Percentiles rank a stretch among this genome's conserved stretches.
Conservation (phyloP, 1,284 basidiomycete species). For the Ustilago esculenta region DNA sequence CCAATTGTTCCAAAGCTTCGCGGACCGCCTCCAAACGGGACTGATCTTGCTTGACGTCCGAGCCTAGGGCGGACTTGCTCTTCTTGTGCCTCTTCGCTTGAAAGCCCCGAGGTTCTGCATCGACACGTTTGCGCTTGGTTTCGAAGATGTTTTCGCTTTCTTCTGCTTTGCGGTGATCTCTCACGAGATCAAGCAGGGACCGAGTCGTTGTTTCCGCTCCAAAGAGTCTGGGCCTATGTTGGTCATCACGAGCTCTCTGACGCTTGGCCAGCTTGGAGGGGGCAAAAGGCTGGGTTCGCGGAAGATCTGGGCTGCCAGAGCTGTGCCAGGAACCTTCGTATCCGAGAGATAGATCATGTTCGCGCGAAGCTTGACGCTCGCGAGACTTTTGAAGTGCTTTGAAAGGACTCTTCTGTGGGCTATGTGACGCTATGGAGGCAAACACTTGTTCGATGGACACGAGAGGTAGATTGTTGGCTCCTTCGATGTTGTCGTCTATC, state of each 20-base stretch:
- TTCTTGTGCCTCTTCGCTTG: conserved; percentile 5
- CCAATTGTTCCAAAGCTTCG: not conserved
- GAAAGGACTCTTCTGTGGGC: conserved; percentile 30
- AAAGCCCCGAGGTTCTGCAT: not conserved
- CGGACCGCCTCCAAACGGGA: too few species aligned
- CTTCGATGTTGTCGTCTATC: not conserved
- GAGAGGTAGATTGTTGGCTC: conserved; percentile 6
- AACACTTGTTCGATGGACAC: conserved; percentile 28
- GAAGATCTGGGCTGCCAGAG: conserved; percentile 8
- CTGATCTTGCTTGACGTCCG: not conserved
- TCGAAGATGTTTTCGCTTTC: not conserved
- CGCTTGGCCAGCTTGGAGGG: conserved; percentile 38
- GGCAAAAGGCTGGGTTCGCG: conserved; percentile 24
- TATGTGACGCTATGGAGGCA: conserved; percentile 12
- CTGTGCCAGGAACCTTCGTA: not conserved
- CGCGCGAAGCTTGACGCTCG: conserved; percentile 9
- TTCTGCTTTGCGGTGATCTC: not conserved
- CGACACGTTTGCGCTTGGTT: conserved; percentile 23
- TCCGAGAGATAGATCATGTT: not conserved
- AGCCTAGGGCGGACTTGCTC: too few species aligned
- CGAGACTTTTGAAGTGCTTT: conserved; percentile 30
- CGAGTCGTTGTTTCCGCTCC: conserved; percentile 23
- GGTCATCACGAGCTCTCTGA: not conserved
- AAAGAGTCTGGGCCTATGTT: conserved; percentile 9
- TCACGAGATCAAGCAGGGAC: conserved; percentile 32